These are phyloP conservation scores for Chloranthus sessilifolius DNA, from an alignment of 164 flowering plant species.

Conservation along the genomic window DNA sequence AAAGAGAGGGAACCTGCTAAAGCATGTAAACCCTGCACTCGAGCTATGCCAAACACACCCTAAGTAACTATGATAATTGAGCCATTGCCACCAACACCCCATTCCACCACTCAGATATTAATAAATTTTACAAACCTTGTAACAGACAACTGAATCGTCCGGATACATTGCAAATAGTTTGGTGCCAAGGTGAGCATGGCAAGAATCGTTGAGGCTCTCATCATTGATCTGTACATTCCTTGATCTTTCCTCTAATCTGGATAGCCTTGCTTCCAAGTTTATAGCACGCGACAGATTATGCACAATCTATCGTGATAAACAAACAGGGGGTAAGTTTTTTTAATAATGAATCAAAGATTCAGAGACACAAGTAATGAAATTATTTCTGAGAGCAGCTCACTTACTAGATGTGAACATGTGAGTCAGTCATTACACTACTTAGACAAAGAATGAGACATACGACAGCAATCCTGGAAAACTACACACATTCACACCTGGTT, in stretches of 20 bases:
- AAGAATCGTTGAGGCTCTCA: slow-evolving; percentile 94
- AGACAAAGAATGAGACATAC: no score
- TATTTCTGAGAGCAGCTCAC: no score
- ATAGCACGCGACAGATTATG: slow-evolving; percentile 76
- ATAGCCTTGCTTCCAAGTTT: slow-evolving; percentile 63
- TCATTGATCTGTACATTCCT: slow-evolving; percentile 88
- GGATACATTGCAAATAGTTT: slow-evolving; percentile 99
- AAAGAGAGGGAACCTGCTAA: not conserved
- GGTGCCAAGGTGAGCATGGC: slow-evolving; percentile 94
- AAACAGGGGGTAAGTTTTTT: no score
- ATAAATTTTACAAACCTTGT: slow-evolving; percentile 62
- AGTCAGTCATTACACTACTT: no score
- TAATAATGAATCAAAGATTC: no score
- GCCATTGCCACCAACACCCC: not conserved
- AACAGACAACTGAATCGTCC: slow-evolving; percentile 88
- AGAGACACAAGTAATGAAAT: no score
- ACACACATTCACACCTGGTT: no score
- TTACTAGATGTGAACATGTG: no score
- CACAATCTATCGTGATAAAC: slow-evolving; percentile 53
- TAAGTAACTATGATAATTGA: no score
- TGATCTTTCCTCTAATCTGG: slow-evolving; percentile 90
- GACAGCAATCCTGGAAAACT: no score
- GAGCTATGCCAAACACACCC: no score
- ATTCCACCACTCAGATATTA: not conserved
- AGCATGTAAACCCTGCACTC: not conserved